A percentile compares a stretch with the other conserved stretches of the same genome.
Evolutionary conservation across 331 rosid species (phyloP).

Genomic region (Acacia concinna): DNA sequence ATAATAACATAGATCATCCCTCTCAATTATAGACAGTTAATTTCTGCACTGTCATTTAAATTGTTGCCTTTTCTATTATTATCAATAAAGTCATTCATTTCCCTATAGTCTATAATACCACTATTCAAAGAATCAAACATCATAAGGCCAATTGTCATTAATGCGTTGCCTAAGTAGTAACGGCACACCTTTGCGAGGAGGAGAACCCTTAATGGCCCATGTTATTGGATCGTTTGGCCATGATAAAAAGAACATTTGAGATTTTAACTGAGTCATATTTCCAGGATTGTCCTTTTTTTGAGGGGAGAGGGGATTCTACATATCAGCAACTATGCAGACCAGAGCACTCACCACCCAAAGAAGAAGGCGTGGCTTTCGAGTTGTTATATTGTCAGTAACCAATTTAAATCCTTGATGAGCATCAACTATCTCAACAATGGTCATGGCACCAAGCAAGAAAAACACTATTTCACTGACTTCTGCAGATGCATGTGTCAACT

Average conservation of each 20-base stretch:
- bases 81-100: conserved; percentile 11
- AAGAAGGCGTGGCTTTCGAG: conserved; percentile 84
- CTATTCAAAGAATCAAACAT: background rate
- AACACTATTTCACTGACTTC: conserved; percentile 98
- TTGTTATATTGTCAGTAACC: conserved; percentile 88
- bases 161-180: background rate
- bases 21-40: background rate
- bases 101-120: background rate
- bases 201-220: background rate
- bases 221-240: conserved; percentile 5
- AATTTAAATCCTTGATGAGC: conserved; percentile 98
- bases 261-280: background rate
- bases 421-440: conserved; percentile 88
- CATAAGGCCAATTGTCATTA: background rate
- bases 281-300: background rate
- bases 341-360: conserved; percentile 92
- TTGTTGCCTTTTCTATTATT: background rate
- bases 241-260: background rate
- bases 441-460: conserved; percentile 98
- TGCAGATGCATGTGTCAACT: conserved; percentile 82
- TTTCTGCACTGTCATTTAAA: background rate
- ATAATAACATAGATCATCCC: background rate
- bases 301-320: background rate
- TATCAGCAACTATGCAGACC: conserved; percentile 19
- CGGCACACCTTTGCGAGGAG: background rate